Evolutionary conservation across 2,329 filamentous ascomycete genomes (phyloP), one percentile per base, ranked within the genome.

Genomic region (Aspergillus sp.): DNA sequence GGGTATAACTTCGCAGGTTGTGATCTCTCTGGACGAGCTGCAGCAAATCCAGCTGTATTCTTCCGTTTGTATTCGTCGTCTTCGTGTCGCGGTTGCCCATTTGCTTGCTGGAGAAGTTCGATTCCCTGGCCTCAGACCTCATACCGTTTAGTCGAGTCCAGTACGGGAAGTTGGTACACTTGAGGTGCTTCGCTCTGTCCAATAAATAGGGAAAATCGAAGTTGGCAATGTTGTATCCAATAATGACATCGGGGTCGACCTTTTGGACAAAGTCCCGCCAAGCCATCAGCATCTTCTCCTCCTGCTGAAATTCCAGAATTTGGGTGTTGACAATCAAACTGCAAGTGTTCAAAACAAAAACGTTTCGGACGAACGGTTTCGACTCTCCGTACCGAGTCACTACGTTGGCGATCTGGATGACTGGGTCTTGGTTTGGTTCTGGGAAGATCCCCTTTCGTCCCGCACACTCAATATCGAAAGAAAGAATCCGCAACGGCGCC

Each of bases 381-480:
- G 89, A 89, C 66, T 99, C 95, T 82, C 95, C 95, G 63, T 96
- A 97, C 69, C 88, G 84, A 33, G 93, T 98, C 17, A 99, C 93
- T 6, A 98, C 86, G 68, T 97, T 98, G 57, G 95, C 95, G 63
- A 99, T 99, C 73, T 99, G 95, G 64, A 99, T 99, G 64, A 99
- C 93, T 0, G 93, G 92, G 68, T 99, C 95, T 19, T 91, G 79
- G 60, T 93, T 87, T 9, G 96, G 87, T 74, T 99, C 95, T 0
- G 96, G 95, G 69, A 99, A 99, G 70, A 99, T 90, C 64, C 95
- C 95, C 77, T 99, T 98, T 66, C 96, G 90, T 52, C 95, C 95
- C 66, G 95, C 95, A 75, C 95, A 99, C 76, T 99, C 95, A 66
- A 99, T 99, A 84, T 99, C 95, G 70, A 99, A 98, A 4, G 95